Evolutionary conservation across 75 land plant species (phyloP), one percentile per base, ranked within the genome.

Genomic region (Picea glauca): DNA sequence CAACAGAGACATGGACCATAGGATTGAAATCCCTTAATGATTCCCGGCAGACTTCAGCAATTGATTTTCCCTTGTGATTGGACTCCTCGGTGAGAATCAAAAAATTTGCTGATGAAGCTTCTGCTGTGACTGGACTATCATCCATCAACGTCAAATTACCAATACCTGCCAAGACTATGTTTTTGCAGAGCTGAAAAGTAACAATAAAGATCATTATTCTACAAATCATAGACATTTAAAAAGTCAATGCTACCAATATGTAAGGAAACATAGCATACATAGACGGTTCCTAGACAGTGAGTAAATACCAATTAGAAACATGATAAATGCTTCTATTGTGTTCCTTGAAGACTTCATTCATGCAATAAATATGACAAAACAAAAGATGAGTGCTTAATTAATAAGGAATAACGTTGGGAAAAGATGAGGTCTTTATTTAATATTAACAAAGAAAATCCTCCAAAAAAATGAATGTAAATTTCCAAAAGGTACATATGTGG

Each of bases 11-110:
- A 32, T 82, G 87, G 59, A 97, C 99, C 98, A 94, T 97, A 3
- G 98, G 95, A 79, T 97, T 97, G 78, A 92, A 97, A 72, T 97
- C 98, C 77, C 87, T 88, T 78, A 97, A 83, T 59, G 99, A 90
- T 50, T 90, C 87, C 75, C 88, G 89, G 68, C 98, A 97, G 31
- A 87, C 78, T 84, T 91, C 92, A 33, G 98, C 89, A 64, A 97
- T 63, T 13, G 88, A 77, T 65, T 65, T 89, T 60, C 85, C 92
- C 17, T 65, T 68, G 70, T 80, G 81, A 50, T 82, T 79, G 74
- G 72, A 31, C 62, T 87, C 89, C 78, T 91, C 93, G 13, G 83
- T 86, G 23, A 86, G 85, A 78, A 97, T 80, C 74, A 97, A 82
- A 67, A 97, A 97, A 70, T 85, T 93, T 3, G 93, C 87, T 50